Percentiles rank a stretch among this genome's conserved stretches.
phyloP scores from a whole-genome alignment of 306 rosid species.

The Astragalus glycyphyllos region DNA sequence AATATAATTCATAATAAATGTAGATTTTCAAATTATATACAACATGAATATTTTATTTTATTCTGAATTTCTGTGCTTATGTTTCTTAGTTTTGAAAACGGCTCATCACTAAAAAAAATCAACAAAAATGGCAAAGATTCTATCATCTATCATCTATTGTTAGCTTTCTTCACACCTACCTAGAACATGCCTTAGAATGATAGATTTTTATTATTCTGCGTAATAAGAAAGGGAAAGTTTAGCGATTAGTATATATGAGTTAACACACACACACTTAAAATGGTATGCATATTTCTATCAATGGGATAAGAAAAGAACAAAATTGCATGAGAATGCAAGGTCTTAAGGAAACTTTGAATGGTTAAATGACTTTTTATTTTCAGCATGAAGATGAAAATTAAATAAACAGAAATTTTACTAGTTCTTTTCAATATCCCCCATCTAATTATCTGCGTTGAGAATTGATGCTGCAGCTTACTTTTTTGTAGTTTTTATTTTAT shows the following conservation, averaged over 20 bases:
- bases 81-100: conserved; percentile 25
- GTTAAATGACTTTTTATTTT: conserved; percentile 18
- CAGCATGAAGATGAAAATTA: background rate
- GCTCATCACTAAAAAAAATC: background rate
- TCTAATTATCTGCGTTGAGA: background rate
- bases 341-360: conserved; percentile 5
- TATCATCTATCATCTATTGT: conserved; percentile 22
- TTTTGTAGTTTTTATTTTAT: conserved; percentile 3
- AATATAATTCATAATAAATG: background rate
- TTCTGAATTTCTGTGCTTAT: conserved; percentile 10
- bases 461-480: conserved; percentile 37
- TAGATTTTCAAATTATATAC: background rate
- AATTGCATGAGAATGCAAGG: background rate
- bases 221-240: conserved; percentile 9
- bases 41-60: background rate
- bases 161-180: conserved; percentile 14
- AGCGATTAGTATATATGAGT: background rate
- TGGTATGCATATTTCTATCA: conserved; percentile 14
- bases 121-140: background rate
- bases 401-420: conserved; percentile 1
- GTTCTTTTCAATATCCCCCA: conserved; percentile 2
- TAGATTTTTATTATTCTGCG: conserved; percentile 2
- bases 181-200: conserved; percentile 18
- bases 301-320: conserved; percentile 14
- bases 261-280: no score